Percentiles rank a stretch among this genome's conserved stretches.
Evolutionary conservation across 2,329 filamentous ascomycete species (phyloP).

Genomic region (Drechslerella stenobrocha): DNA sequence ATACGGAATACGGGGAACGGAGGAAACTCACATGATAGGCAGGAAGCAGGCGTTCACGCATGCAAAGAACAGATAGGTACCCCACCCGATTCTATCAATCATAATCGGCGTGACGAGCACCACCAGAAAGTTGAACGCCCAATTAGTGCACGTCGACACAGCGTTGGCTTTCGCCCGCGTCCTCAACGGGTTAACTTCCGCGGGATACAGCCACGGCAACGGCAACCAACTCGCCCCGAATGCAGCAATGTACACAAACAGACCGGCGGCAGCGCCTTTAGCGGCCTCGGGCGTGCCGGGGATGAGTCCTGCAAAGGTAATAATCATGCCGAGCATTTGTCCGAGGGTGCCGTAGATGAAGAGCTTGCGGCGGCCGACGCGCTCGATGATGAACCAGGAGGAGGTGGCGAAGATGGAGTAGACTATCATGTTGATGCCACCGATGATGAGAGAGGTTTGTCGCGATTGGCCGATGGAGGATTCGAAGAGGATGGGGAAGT

Average conservation of each 20-base stretch:
- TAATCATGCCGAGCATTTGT: constrained; percentile 68
- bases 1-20: constrained; percentile 53
- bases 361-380: constrained; percentile 68
- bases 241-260: constrained; percentile 71
- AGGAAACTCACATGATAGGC: constrained; percentile 55
- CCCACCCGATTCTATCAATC: constrained; percentile 52
- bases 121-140: constrained; percentile 53
- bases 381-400: constrained; percentile 69
- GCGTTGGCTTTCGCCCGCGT: constrained; percentile 66
- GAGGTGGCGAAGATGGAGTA: constrained; percentile 63
- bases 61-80: constrained; percentile 57
- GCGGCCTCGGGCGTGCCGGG: constrained; percentile 53
- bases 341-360: constrained; percentile 72
- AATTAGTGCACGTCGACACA: constrained; percentile 63
- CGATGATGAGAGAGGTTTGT: constrained; percentile 59
- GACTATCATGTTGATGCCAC: constrained; percentile 62
- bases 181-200: constrained; percentile 62
- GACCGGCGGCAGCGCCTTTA: constrained; percentile 62
- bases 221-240: constrained; percentile 69
- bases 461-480: constrained; percentile 56
- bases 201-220: constrained; percentile 66
- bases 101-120: constrained; percentile 53
- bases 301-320: constrained; percentile 60
- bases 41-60: constrained; percentile 56
- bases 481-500: constrained; percentile 54